Conservation (phyloP, 75 land plant species). For the Adiantum capillusveneris region DNA sequence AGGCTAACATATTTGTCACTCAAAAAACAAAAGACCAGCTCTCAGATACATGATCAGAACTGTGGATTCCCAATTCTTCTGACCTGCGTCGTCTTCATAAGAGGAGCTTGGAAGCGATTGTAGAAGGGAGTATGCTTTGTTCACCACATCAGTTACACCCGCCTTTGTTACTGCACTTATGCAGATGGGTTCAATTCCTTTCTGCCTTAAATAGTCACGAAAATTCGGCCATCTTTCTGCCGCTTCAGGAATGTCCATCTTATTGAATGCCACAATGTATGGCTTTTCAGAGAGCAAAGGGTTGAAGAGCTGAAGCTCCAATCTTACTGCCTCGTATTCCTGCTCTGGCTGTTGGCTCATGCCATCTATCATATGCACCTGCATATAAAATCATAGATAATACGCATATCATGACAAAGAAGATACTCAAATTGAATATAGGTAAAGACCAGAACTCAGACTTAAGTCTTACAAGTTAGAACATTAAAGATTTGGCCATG, state of each 20-base stretch:
- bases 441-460: too few species aligned
- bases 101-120: background rate
- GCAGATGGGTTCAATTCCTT: constrained; percentile 57
- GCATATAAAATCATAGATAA: too few species aligned
- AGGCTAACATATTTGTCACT: too few species aligned
- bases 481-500: too few species aligned
- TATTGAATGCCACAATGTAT: constrained; percentile 70
- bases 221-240: constrained; percentile 63
- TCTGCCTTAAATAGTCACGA: constrained; percentile 35
- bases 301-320: constrained; percentile 87
- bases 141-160: constrained; percentile 63
- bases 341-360: constrained; percentile 64
- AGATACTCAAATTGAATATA: too few species aligned
- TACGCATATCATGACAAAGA: too few species aligned
- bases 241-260: constrained; percentile 97
- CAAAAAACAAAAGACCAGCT: too few species aligned
- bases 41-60: too few species aligned
- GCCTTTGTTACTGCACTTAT: constrained; percentile 77
- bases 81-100: too few species aligned
- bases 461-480: too few species aligned
- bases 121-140: constrained; percentile 60
- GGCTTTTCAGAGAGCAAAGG: constrained; percentile 78
- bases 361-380: constrained; percentile 96
- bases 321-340: constrained; percentile 90
- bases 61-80: too few species aligned